Evolutionary conservation across 257 asterid genomes (phyloP), one percentile per base, ranked within the genome.

Genomic region (Solanum stenotomum): DNA sequence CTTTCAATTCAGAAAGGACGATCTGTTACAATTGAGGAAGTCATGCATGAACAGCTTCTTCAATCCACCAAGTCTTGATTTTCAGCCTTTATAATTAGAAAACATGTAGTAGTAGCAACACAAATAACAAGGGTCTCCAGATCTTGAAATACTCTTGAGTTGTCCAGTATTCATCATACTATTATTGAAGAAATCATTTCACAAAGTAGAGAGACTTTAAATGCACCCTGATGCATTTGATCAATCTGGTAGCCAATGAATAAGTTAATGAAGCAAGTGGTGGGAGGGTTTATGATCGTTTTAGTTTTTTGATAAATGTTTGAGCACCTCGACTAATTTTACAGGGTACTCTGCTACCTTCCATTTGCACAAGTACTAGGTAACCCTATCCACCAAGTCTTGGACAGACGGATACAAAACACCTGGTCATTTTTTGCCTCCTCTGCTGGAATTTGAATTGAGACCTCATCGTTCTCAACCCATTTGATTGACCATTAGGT

Each of bases 1-100:
- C 87, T 91, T 23, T 97, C 99, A 3, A 96, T 97, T 34, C 96
- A 95, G 87, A 88, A 93, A 93, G 98, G 98, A 23, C 89, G 96
- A 42, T 93, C 96, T 89, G 95, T 95, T 56, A 87, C 92, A 3
- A 90, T 97, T 22, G 90, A 94, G 72, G 99, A 97, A 85, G 95
- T 95, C 91, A 85, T 95, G 94, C 84, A 74, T 63, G 83, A 82
- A 56, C 86, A 77, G 70, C 20, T 82, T 46, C 42, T 81, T 29
- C 85, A 81, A 49, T 49, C 68, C 40, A 29, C 70, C 10, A 46
- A 81, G 6, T 49, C 86, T 10, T 82, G 40, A 18, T 79, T 40
- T 13, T 18, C 63, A 79, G n/a, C 22, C 34, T 77, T 79, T 4
- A 42, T 15, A 14, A 79, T 27, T 42, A 25, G 65, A 52, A 16